phyloP scores from a whole-genome alignment of 257 asterid species.

The Solanum arcanum region DNA sequence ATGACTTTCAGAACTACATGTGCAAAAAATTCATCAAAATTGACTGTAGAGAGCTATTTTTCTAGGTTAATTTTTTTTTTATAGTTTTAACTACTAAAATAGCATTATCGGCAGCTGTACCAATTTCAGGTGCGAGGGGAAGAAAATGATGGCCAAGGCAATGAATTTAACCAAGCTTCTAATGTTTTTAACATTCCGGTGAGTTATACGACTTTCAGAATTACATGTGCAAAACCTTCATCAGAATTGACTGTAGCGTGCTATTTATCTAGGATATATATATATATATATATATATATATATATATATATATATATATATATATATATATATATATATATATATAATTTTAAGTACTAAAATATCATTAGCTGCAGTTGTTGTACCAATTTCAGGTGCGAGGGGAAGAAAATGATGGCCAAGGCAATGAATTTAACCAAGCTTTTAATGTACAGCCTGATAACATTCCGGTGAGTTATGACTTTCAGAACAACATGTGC shows the following conservation, averaged over 20 bases:
- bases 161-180: background rate
- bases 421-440: no score
- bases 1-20: background rate
- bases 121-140: background rate
- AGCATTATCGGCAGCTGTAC: background rate
- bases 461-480: no score
- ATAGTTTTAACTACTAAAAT: background rate
- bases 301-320: background rate
- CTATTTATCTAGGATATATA: background rate
- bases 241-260: background rate
- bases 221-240: background rate
- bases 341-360: no score
- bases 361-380: no score
- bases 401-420: no score
- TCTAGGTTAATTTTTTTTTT: background rate
- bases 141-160: background rate
- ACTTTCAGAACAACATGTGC: no score
- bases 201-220: background rate
- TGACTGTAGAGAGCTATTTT: background rate
- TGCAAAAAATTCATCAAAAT: no score
- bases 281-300: background rate
- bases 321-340: background rate
- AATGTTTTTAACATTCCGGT: conserved; percentile 1
- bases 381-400: no score
- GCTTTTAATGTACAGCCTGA: no score